These are phyloP conservation scores for Mycena galopus DNA, from an alignment of 768 basidiomycete species.

Conservation along the genomic window DNA sequence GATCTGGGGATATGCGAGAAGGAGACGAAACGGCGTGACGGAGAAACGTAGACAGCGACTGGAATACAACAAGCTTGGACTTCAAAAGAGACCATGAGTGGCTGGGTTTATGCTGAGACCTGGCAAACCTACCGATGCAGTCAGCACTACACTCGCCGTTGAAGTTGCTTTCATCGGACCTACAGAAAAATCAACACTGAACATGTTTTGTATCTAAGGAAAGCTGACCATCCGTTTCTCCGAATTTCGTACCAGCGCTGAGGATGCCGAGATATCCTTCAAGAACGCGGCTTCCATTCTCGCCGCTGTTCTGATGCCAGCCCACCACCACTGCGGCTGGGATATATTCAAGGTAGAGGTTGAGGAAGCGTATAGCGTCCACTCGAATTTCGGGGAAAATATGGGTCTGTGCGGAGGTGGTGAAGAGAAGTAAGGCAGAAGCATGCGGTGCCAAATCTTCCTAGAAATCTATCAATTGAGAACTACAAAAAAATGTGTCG, in stretches of 20 bases:
- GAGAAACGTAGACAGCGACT: conserved; percentile 79
- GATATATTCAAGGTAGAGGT: conserved; percentile 77
- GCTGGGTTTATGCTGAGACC: neutral
- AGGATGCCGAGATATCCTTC: conserved; percentile 88
- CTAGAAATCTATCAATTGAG: conserved; percentile 51
- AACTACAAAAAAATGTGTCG: neutral
- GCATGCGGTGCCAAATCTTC: conserved; percentile 81
- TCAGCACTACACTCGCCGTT: conserved; percentile 74
- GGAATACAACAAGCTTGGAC: conserved; percentile 85
- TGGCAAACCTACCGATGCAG: conserved; percentile 65
- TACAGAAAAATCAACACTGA: conserved; percentile 32
- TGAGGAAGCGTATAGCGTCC: conserved; percentile 86
- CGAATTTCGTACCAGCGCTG: conserved; percentile 74
- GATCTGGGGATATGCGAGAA: conserved; percentile 25
- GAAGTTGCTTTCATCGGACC: conserved; percentile 65
- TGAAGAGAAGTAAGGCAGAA: conserved; percentile 83
- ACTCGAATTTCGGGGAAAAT: conserved; percentile 96
- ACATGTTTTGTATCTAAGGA: neutral
- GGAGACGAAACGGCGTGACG: conserved; percentile 54
- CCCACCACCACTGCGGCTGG: conserved; percentile 76
- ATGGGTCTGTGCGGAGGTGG: conserved; percentile 91
- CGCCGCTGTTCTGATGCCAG: conserved; percentile 68
- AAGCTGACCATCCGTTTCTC: conserved; percentile 64
- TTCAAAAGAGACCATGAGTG: conserved; percentile 42
- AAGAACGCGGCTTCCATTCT: conserved; percentile 74